Evolutionary conservation across 1,284 basidiomycete genomes (phyloP), one percentile per base, ranked within the genome.

Genomic region (Tilletia walkeri): DNA sequence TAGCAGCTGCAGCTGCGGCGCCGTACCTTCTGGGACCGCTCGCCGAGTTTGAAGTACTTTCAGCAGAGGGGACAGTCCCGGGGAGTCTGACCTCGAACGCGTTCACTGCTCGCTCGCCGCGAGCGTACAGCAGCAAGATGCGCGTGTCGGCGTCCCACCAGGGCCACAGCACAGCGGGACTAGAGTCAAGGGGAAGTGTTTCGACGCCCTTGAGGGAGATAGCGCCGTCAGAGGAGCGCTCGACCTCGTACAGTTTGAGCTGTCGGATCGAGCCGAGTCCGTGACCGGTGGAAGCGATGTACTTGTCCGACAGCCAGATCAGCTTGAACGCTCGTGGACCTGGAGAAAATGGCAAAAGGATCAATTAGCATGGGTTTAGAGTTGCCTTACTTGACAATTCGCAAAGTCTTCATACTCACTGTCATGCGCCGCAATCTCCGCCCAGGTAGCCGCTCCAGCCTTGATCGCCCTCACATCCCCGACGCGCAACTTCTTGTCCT

Each of bases 81-180:
- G 41, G 45, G 4, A 67, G n/a, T 47, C 84, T 73, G n/a, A 86
- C 70, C 70, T 86, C 84, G 73, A 80, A 86, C 0, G 84, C 80
- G 53, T 84, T 80, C 67, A 86, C 85, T 9, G 83, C 82, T 3
- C 85, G 75, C 69, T 86, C 86, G 30, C 86, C 86, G 73, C 86
- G 85, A 39, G 85, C 83, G 84, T 86, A 86, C 4, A 85, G 77
- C 67, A 84, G 84, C 16, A 86, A 78, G 47, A 87, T 85, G 5
- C 73, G 72, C 0, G 86, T 86, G 74, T 86, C 86, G 34, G 82
- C 73, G 73, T 87, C 86, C 71, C 81, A 86, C 53, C 78, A 77
- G 0, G 86, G 85, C 78, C 86, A 86, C 7, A 87, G 78, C 0
- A 86, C 83, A 0, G 86, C 83, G 1, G 86, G 86, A 2, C 86